A percentile compares a stretch with the other conserved stretches of the same genome.
Evolutionary conservation across 352 stramenopile species (phyloP).

Genomic region (Phytophthora litchii): DNA sequence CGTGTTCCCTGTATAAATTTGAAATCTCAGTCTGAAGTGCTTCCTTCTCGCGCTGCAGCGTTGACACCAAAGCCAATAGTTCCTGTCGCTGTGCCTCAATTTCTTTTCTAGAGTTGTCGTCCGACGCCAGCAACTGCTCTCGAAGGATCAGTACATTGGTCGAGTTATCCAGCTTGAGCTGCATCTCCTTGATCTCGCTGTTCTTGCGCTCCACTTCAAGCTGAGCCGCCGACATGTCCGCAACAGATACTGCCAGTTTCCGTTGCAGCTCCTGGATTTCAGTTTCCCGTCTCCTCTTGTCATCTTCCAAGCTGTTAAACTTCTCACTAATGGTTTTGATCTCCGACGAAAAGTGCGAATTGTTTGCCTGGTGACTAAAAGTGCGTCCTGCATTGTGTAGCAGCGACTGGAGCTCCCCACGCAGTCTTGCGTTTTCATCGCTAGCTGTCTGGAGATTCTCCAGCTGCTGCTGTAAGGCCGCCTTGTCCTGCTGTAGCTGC

Average conservation of each 20-base stretch:
- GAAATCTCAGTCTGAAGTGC: conserved; percentile 33
- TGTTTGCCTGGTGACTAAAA: conserved; percentile 9
- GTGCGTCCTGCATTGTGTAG: conserved; percentile 10
- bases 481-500: conserved; percentile 38
- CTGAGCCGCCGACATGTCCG: conserved; percentile 32
- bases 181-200: conserved; percentile 53
- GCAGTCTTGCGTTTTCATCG: conserved; percentile 49
- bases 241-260: conserved; percentile 32
- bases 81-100: conserved; percentile 53
- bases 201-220: conserved; percentile 54
- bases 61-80: conserved; percentile 43
- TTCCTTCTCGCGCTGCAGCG: conserved; percentile 51
- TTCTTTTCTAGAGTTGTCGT: conserved; percentile 48
- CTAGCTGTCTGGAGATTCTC: conserved; percentile 50
- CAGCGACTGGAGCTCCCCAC: conserved; percentile 40
- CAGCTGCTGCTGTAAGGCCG: conserved; percentile 22
- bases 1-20: conserved; percentile 34
- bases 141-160: conserved; percentile 42
- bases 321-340: conserved; percentile 40
- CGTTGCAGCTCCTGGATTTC: conserved; percentile 43
- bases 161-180: conserved; percentile 54
- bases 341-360: conserved; percentile 34
- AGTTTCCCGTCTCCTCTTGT: conserved; percentile 36
- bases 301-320: conserved; percentile 36
- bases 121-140: conserved; percentile 60